These are phyloP conservation scores for Penicillium sp. DNA, from an alignment of 2,329 filamentous ascomycete genomes.

Conservation along the genomic window DNA sequence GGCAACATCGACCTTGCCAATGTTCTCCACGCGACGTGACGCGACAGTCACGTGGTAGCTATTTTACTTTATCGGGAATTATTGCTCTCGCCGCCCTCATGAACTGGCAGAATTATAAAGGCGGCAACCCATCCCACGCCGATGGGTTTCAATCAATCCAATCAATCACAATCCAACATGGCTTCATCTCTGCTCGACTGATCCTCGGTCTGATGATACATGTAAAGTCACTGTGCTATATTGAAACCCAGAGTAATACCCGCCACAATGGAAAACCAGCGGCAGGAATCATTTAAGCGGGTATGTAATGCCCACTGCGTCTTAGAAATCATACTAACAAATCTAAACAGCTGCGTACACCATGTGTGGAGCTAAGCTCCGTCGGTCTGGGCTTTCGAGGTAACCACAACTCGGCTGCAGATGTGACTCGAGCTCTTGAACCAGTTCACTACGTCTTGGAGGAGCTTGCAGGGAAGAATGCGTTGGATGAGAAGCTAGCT, in stretches of 20 bases:
- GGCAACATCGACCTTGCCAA: constrained; percentile 8
- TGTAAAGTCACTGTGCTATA: neutral
- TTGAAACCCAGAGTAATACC: neutral
- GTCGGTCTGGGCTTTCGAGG: constrained; percentile 53
- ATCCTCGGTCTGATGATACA: neutral
- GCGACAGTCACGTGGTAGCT: constrained; percentile 16
- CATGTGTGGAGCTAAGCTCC: constrained; percentile 61
- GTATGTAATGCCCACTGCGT: constrained; percentile 23
- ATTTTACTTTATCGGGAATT: constrained; percentile 15
- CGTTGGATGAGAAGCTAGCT: constrained; percentile 76
- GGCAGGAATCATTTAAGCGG: constrained; percentile 45
- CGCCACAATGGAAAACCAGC: constrained; percentile 35
- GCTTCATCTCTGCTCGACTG: neutral
- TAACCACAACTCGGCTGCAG: constrained; percentile 44
- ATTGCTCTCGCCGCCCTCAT: constrained; percentile 21
- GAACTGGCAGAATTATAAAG: constrained; percentile 24
- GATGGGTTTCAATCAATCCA: neutral
- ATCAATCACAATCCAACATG: neutral
- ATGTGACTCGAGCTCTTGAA: constrained; percentile 52
- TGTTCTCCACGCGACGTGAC: constrained; percentile 20
- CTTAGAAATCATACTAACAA: constrained; percentile 20
- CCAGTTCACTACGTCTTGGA: constrained; percentile 41
- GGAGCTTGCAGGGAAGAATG: constrained; percentile 41
- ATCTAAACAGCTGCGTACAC: constrained; percentile 53
- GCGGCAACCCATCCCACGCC: constrained; percentile 15